Base-by-base conservation (phyloP, 2,329 filamentous ascomycete species). In the Chrysosporium keratinophilum region DNA sequence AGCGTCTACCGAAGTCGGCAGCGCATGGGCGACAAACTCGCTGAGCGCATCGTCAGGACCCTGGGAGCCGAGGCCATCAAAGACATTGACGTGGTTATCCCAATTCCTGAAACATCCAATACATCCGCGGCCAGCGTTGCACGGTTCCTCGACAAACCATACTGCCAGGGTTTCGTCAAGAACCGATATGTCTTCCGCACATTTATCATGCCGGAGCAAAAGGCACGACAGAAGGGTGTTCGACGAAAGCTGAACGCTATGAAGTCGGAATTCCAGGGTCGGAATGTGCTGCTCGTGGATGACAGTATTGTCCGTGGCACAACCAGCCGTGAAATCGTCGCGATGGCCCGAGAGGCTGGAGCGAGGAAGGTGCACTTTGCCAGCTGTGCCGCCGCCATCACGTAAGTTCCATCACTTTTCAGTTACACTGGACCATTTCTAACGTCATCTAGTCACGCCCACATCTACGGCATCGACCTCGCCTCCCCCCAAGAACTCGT, bases 221-320 rank as follows among this genome's bases (percentile, higher is more conserved):
- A 81, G 61, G 79, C 83, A 15, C 79, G 90, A 3, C 82, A 93
- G 64, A 91, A 91, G 71, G 85, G 88, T 60, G 88, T 97, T 9
- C 84, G 91, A 3, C 81, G 90, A 47, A 97, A 97, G 73, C 78
- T 97, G 39, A 91, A 87, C 57, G 82, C 90, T 17, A 95, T 96
- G 70, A 81, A 83, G 23, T 82, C 84, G 37, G 89, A 96, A 66
- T 96, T 96, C 70, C 76, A 83, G 54, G 87, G 80, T 60, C 84
- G 85, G 62, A 86, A 84, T 56, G 85, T 97, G 6, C 76, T 89
- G 10, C 74, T 97, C 0, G 87, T 96, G 1, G 91, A 96, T 62
- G 91, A 96, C 71, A 88, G 83, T 62, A 88, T 95, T 56, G 90
- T 95, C 3, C 81, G 90, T 37, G 90, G 89, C 48, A 94, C 87